Evolutionary conservation across 2,329 filamentous ascomycete genomes (phyloP), one percentile per base, ranked within the genome.

Genomic region (Epichloe uncinata): DNA sequence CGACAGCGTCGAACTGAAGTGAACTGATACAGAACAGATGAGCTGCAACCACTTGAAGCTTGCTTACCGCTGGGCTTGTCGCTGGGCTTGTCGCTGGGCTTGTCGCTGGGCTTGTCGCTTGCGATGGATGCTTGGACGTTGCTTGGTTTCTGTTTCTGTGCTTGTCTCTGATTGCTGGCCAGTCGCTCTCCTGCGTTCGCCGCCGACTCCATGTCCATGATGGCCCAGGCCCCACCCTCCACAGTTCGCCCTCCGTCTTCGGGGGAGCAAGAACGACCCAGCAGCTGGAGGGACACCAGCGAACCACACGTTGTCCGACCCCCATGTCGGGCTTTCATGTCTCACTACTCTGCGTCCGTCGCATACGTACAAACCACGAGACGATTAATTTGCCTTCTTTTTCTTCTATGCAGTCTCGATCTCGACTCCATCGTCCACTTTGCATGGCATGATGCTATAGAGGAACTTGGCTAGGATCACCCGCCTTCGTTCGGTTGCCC

Each of bases 321-420:
- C 47, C 50, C 50, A 46, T 50, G 50, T 43, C 50, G 22, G 47
- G 44, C 50, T 49, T 49, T n/a, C 3, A 48, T 52, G 50, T 52
- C 50, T 52, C 50, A 50, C 50, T 52, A 49, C 38, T 47, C 50
- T 52, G 50, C 50, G 50, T 52, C 50, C 50, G 50, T 52, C 50
- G 50, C 50, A 50, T 49, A 50, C 30, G 15, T 49, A 50, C 30
- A 18, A 26, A 47, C 34, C 45, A 47, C 45, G 45, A 45, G 48
- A 43, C 42, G 30, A 38, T 40, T 16, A 37, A 42, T 36, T 52
- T 40, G 13, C 33, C 40, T 18, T 50, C 30, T 36, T 45, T 16
- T 20, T 47, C 22, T 26, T 33, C 11, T 2, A 8, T 15, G 11
- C 4, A 30, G 42, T 35, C 35, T 47, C 22, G 30, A 11, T 30